phyloP scores from a whole-genome alignment of 345 rosid genomes.

The Eucalyptus fibrosa region DNA sequence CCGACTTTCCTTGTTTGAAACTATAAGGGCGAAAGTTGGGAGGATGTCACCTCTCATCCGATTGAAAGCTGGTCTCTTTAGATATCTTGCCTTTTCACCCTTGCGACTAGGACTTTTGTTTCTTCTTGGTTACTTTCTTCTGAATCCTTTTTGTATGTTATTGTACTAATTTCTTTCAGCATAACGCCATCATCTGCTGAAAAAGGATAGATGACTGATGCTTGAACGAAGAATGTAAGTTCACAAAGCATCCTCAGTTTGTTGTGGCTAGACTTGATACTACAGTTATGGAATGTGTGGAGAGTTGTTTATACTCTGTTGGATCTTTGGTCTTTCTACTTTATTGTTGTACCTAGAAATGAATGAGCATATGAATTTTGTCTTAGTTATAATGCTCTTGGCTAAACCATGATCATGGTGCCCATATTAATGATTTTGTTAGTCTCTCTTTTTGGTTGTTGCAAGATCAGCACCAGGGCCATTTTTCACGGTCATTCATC shows the following conservation, averaged over 20 bases:
- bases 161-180: neutral
- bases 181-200: neutral
- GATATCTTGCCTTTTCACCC: neutral
- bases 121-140: neutral
- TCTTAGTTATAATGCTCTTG: neutral
- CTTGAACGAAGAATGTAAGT: neutral
- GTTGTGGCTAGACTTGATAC: neutral
- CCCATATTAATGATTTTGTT: neutral
- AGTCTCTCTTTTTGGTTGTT: no score
- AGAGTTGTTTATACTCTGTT: neutral
- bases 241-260: neutral
- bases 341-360: neutral
- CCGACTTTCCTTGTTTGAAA: neutral
- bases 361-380: neutral
- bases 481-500: no score
- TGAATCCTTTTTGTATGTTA: neutral
- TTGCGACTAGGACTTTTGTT: neutral
- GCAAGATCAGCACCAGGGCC: no score
- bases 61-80: neutral
- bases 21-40: neutral
- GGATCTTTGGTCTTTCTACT: neutral
- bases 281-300: neutral
- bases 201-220: neutral
- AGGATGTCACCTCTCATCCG: neutral
- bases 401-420: neutral